These are phyloP conservation scores for Ustilago lituana DNA, from an alignment of 1,284 basidiomycete species.

Conservation along the genomic window DNA sequence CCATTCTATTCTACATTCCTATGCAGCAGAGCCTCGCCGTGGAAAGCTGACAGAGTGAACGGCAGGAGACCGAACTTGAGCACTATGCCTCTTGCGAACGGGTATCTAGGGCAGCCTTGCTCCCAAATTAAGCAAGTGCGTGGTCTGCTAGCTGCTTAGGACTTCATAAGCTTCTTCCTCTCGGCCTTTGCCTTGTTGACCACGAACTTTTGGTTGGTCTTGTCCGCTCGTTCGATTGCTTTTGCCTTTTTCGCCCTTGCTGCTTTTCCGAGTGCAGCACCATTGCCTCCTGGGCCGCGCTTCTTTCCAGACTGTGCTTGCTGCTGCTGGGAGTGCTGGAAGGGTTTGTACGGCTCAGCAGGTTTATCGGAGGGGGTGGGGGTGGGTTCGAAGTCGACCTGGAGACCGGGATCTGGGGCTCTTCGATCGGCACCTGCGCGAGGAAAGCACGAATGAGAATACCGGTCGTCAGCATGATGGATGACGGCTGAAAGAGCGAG, in stretches of 20 bases:
- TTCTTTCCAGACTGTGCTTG: slow-evolving; percentile 12
- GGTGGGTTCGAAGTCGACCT: slow-evolving; percentile 30
- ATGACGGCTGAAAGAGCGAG: background rate
- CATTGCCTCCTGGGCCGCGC: background rate
- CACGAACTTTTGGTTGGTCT: slow-evolving; percentile 34
- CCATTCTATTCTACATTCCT: too few species aligned
- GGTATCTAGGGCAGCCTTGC: too few species aligned
- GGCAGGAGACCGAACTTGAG: too few species aligned
- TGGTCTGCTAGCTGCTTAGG: too few species aligned
- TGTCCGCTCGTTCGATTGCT: slow-evolving; percentile 47
- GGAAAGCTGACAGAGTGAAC: too few species aligned
- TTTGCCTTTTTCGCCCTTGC: slow-evolving; percentile 37
- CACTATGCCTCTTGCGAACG: too few species aligned
- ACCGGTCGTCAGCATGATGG: background rate
- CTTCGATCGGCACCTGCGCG: slow-evolving; percentile 30
- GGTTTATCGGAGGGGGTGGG: slow-evolving; percentile 2
- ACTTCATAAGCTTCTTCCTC: slow-evolving; percentile 45
- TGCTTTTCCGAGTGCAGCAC: slow-evolving; percentile 13
- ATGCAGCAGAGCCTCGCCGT: too few species aligned
- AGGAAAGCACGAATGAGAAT: background rate
- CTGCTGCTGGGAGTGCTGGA: slow-evolving; percentile 30
- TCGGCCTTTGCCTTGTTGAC: slow-evolving; percentile 33
- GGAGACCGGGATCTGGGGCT: slow-evolving; percentile 29
- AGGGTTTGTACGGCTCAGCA: slow-evolving; percentile 25
- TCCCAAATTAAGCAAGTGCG: too few species aligned